A percentile compares a stretch with the other conserved stretches of the same genome.
phyloP scores from a whole-genome alignment of 2,329 filamentous ascomycete genomes.

The Colletotrichum karsti region DNA sequence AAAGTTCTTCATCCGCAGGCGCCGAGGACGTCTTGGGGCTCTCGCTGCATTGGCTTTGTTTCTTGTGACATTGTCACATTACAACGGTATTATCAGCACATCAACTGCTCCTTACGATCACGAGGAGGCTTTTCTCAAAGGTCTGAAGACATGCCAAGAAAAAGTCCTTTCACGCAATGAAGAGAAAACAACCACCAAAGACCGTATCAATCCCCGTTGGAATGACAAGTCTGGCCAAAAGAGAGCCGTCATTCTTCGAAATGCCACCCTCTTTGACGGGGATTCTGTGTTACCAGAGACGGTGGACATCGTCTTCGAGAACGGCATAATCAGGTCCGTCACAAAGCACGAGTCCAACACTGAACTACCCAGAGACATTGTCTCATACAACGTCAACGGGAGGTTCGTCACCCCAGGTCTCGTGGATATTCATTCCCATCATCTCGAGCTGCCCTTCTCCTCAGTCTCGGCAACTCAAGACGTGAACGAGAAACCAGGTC shows the following conservation, averaged over 20 bases:
- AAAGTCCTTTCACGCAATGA: neutral
- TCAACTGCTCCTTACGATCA: too few relatives aligned
- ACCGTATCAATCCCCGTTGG: conserved; percentile 14
- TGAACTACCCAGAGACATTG: neutral
- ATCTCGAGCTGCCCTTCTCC: conserved; percentile 44
- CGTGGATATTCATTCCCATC: conserved; percentile 55
- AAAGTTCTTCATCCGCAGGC: neutral
- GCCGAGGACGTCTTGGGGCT: neutral
- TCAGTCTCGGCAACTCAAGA: conserved; percentile 39
- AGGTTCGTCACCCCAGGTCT: conserved; percentile 51
- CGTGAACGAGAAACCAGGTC: conserved; percentile 43
- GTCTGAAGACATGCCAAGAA: neutral
- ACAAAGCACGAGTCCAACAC: neutral
- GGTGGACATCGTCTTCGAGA: conserved; percentile 46
- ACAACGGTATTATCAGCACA: too few relatives aligned
- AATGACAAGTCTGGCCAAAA: neutral
- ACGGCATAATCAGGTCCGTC: conserved; percentile 40
- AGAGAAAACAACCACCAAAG: too few relatives aligned
- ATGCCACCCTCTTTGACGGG: conserved; percentile 53
- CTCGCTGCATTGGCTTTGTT: neutral
- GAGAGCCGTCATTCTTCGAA: conserved; percentile 40
- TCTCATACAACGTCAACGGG: conserved; percentile 42
- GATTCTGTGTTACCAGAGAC: conserved; percentile 38
- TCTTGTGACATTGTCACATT: neutral
- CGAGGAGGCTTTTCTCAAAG: too few relatives aligned